phyloP scores from a whole-genome alignment of 495 filamentous ascomycete genomes.

The Evansstolkia leycettana region DNA sequence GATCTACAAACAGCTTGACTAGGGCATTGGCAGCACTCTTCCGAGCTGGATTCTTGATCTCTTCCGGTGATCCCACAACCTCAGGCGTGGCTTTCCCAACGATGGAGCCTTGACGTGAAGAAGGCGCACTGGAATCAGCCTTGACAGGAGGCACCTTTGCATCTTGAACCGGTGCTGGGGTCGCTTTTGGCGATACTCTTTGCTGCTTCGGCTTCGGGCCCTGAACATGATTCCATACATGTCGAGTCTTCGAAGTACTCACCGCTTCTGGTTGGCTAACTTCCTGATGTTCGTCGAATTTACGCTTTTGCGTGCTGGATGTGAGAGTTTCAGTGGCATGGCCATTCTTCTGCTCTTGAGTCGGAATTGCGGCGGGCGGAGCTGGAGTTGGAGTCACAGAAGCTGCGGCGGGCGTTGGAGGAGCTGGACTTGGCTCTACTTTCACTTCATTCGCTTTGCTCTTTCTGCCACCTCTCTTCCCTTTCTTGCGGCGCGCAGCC shows the following conservation, averaged over 20 bases:
- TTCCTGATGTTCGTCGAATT: slow-evolving; percentile 28
- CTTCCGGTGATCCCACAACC: slow-evolving; percentile 21
- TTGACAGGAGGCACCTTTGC: slow-evolving; percentile 17
- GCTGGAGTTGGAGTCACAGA: slow-evolving; percentile 13
- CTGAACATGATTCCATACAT: slow-evolving; percentile 8
- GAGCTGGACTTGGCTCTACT: slow-evolving; percentile 19
- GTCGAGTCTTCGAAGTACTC: slow-evolving; percentile 4
- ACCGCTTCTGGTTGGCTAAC: slow-evolving; percentile 18
- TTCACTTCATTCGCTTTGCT: slow-evolving; percentile 30
- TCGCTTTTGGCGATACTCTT: slow-evolving; percentile 17
- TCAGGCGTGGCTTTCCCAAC: slow-evolving; percentile 13
- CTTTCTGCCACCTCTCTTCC: slow-evolving; percentile 32
- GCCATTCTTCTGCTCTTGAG: slow-evolving; percentile 22
- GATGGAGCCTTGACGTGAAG: slow-evolving; percentile 15
- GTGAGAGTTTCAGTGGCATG: slow-evolving; percentile 14
- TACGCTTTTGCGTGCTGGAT: slow-evolving; percentile 30
- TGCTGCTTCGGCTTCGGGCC: slow-evolving; percentile 31
- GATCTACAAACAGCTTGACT: slow-evolving; percentile 40
- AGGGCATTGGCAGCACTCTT: slow-evolving; percentile 37
- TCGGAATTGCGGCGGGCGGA: slow-evolving; percentile 16
- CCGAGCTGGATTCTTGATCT: slow-evolving; percentile 35
- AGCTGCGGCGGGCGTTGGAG: slow-evolving; percentile 5
- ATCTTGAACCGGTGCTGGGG: slow-evolving; percentile 6
- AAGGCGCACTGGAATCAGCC: slow-evolving; percentile 15
- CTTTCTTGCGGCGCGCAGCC: slow-evolving; percentile 29